Base-by-base conservation (phyloP, 2,329 filamentous ascomycete genomes). In the Aspergillus sojae region DNA sequence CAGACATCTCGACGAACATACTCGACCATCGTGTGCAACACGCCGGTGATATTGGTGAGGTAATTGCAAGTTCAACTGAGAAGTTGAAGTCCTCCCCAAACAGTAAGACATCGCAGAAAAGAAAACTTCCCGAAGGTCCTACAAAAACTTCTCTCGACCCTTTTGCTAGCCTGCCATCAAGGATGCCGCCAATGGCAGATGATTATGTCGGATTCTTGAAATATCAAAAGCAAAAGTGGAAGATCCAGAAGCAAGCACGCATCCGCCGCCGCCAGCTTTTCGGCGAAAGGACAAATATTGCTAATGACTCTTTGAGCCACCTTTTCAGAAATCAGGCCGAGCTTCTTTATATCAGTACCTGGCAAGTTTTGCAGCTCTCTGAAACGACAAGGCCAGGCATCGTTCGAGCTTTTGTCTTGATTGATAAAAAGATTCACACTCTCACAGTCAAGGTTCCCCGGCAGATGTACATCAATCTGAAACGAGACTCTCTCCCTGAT, bases 191-290 rank as follows among this genome's bases (percentile, higher is more conserved):
- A 28, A 91, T 95, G 23, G 91, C 89, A 0, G 88, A 95, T 56
- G 91, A 99, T 77, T 99, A 99, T 70, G 82, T 88, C 21, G 92
- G 88, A 0, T 99, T 96, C 83, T 78, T 99, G 59, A 86, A 91
- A 73, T 98, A 98, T 73, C 95, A 99, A 76, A 99, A 99, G 79
- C 88, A 94, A 80, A 99, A 99, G 79, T 99, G 95, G 95, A 97
- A 94, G 81, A 90, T 98, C 43, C 95, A 99, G 76, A 96, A 93
- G 74, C 91, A 96, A 75, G 93, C 94, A 39, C 88, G 95, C 26
- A 85, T 90, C 64, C 89, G 94, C 50, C 86, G 96, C 67, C 88
- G 94, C 56, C 95, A 99, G 75, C 83, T 99, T 0, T 99, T 99
- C 72, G 95, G 95, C 64, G 94, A 99, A 72, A 89, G 91, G 62